Conservation (phyloP, 2,329 filamentous ascomycete species). For the Cercospora brassicicola region DNA sequence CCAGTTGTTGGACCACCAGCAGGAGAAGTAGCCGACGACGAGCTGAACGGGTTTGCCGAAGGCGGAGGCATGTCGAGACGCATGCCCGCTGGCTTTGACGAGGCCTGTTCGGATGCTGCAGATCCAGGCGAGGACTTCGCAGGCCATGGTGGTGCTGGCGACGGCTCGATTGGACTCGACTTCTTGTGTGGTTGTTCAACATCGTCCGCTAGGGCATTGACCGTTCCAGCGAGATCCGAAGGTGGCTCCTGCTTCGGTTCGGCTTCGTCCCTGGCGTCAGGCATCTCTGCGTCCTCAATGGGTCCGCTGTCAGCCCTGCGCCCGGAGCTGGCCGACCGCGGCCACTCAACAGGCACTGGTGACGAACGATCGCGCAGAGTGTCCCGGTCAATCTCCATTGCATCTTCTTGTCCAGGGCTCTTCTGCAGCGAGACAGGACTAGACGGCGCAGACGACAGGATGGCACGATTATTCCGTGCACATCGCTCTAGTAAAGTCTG, state of each 20-base stretch:
- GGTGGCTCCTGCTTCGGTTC: neutral
- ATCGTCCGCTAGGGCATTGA: neutral
- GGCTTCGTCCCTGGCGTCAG: slow-evolving; percentile 19
- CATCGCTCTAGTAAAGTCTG: slow-evolving; percentile 39
- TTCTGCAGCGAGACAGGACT: slow-evolving; percentile 1
- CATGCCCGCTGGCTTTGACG: slow-evolving; percentile 31
- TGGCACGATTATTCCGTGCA: slow-evolving; percentile 34
- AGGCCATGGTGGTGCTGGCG: slow-evolving; percentile 17
- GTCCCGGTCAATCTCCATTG: slow-evolving; percentile 28
- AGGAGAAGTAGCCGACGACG: neutral
- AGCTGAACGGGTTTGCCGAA: slow-evolving; percentile 24
- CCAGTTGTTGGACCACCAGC: slow-evolving; percentile 21
- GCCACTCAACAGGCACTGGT: slow-evolving; percentile 4
- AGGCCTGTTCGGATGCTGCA: slow-evolving; percentile 4
- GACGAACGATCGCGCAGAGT: slow-evolving; percentile 2
- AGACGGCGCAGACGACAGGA: slow-evolving; percentile 11
- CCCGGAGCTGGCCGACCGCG: neutral
- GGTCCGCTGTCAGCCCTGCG: neutral
- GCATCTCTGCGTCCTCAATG: slow-evolving; percentile 26
- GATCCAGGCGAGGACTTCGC: slow-evolving; percentile 14
- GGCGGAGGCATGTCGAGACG: slow-evolving; percentile 40
- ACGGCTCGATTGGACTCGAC: slow-evolving; percentile 6
- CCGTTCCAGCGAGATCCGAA: neutral
- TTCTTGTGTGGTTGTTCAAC: neutral
- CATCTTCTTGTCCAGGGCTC: slow-evolving; percentile 9